Evolutionary conservation across 2,329 filamentous ascomycete species (phyloP).

Genomic region (Macroventuria anomochaeta): DNA sequence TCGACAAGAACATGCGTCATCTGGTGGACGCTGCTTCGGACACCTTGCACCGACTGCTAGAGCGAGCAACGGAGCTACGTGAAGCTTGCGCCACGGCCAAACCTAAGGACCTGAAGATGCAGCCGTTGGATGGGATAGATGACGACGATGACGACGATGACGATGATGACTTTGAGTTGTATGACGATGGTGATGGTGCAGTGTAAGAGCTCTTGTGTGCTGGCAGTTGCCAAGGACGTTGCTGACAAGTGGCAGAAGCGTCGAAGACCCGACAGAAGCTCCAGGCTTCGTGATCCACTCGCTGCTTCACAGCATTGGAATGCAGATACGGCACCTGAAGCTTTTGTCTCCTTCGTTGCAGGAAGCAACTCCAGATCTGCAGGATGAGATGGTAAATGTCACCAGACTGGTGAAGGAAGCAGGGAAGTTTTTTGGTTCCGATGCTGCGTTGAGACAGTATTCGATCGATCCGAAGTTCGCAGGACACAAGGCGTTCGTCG

Average conservation of each 20-base stretch:
- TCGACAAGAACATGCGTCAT: slow-evolving; percentile 21
- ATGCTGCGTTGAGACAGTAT: slow-evolving; percentile 22
- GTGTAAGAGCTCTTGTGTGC: too few species aligned
- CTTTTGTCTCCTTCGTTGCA: slow-evolving; percentile 32
- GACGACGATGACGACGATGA: slow-evolving; percentile 19
- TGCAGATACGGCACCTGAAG: slow-evolving; percentile 34
- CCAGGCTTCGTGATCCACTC: slow-evolving; percentile 29
- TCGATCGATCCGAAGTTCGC: slow-evolving; percentile 24
- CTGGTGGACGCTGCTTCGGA: slow-evolving; percentile 25
- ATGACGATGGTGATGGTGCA: slow-evolving; percentile 15
- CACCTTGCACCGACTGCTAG: slow-evolving; percentile 25
- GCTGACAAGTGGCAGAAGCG: slow-evolving; percentile 15
- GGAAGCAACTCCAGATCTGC: slow-evolving; percentile 31
- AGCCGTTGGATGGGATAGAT: slow-evolving; percentile 9
- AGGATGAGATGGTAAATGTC: slow-evolving; percentile 26
- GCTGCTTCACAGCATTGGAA: slow-evolving; percentile 30
- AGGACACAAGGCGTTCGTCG: slow-evolving; percentile 28
- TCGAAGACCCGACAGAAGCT: slow-evolving; percentile 25
- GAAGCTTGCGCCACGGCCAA: slow-evolving; percentile 25
- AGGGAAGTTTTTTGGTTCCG: slow-evolving; percentile 30
- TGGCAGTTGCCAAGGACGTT: not conserved
- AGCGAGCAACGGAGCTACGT: slow-evolving; percentile 17
- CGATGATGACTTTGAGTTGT: slow-evolving; percentile 14
- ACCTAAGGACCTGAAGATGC: slow-evolving; percentile 33
- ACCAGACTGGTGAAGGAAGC: slow-evolving; percentile 26